Evolutionary conservation across 2,329 filamentous ascomycete species (phyloP), one percentile per base, ranked within the genome.

Genomic region (Fusarium sp.): DNA sequence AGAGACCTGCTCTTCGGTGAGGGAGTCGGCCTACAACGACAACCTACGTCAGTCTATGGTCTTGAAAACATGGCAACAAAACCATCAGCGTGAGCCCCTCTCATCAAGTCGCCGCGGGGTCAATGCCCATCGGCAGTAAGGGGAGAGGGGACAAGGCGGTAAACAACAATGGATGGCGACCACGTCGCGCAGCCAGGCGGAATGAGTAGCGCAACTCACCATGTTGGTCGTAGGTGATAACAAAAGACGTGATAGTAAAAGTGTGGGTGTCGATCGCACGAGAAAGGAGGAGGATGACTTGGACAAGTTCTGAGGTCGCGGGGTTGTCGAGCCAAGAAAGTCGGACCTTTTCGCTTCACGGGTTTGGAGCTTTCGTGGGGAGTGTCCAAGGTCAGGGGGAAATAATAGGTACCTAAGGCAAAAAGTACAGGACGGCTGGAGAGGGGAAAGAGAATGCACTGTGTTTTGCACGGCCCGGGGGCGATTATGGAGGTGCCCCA

Each of bases 1-100:
- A 84, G 97, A 98, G 85, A 99, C 97, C 91, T 99, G 97, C 89
- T 99, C 97, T 91, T 99, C 97, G 81, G 97, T 98, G 83, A 99
- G 93, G 86, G 96, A 96, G 85, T 99, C 97, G 85, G 96, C 96
- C 96, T 98, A 84, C 66, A 64, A 43, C 57, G 61, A 65, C 73
- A 61, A 68, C 66, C 60, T 67, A 45, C 62, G 79, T 83, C 71
- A 79, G 80, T 72, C 52, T 37, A 61, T 37, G 60, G 52, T 62
- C 50, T 50, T 50, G 32, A 67, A 74, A 67, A 64, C 13, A 69
- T 60, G 54, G 48, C 68, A 72, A 64, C 73, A 76, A 66, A 70
- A 68, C 62, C 57, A 76, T 76, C 67, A 73, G 68, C 67, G 68
- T 52, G 54, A 78, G 77, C 79, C 78, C 77, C 78, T 82, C 80